Evolutionary conservation across 371 early-diverging fungal genomes (phyloP), one percentile per base, ranked within the genome.

Genomic region (Mucor piriformis): DNA sequence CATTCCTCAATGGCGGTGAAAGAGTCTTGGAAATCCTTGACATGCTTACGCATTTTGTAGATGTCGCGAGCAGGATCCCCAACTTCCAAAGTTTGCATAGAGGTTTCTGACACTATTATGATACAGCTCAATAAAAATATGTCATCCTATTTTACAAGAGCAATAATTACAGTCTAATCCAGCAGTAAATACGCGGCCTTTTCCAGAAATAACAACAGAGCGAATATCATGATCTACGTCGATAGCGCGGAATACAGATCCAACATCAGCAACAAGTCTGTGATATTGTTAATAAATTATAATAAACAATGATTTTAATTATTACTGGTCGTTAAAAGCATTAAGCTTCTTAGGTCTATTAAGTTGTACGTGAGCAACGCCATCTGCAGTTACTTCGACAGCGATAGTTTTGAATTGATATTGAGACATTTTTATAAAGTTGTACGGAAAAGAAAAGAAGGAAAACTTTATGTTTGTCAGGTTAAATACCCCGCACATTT

Each of bases 261-360:
- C 50, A n/a, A 77, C 61, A 38, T 77, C 76, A 21, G 33, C n/a
- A 20, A 72, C 37, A 46, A 67, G 52, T 34, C 72, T 72, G 40
- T n/a, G 6, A 50, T 40, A 21, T 25, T 23, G 8, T 27, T 20
- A 33, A 18, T 18, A 0, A 46, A 24, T 29, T 20, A 3, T 34
- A 32, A n/a, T 12, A 18, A 46, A 33, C 0, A 35, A 42, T 27
- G 12, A 15, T 3, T 40, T 20, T 13, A 34, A 25, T 16, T 43
- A 42, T 18, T 71, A 84, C 88, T 61, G 70, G 34, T 67, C 57
- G 71, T 87, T 91, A 72, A 94, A 87, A 20, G 93, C 84, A 68
- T 96, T 95, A 51, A 94, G 74, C 55, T 88, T 82, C 57, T 84
- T 76, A 11, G 96, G 92, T 7, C 96, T 79, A 74, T 92, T 89